Evolutionary conservation across 2,329 filamentous ascomycete species (phyloP), one percentile per base, ranked within the genome.

Genomic region (Tothia fuscella): DNA sequence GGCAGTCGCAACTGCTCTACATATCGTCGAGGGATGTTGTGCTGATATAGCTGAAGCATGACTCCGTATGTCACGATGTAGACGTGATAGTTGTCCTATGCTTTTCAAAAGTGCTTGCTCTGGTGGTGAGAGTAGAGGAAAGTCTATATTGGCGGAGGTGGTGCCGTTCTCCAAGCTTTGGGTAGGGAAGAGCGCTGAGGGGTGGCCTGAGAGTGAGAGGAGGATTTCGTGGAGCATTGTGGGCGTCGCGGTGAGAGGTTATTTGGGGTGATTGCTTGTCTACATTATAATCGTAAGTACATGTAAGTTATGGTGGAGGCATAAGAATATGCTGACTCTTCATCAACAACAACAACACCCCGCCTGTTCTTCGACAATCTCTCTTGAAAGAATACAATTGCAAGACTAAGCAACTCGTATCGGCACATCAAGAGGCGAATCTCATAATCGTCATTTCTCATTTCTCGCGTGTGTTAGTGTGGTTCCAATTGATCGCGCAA

Each of bases 141-240:
- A 63, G 46, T 65, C 58, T 48, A 63, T 51, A 46, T 41, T 29
- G 47, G 43, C 41, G 43, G 53, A 52, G 67, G 61, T 53, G 62
- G 55, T 52, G 62, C 7, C 19, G 22, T 9, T 24, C 10, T 44
- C 21, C n/a, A n/a, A n/a, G 20, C 24, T 28, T 10, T 46, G 7
- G 20, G 16, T 49, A 59, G 74, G 73, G 66, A 95, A 82, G 57
- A 96, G 76, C 51, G 87, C 82, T 49, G 89, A 95, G 49, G 84
- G 82, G 65, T 96, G 85, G 51, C 91, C 89, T 54, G 88, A 93
- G 63, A 96, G 79, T 61, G 88, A 89, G 63, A 98, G 80, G 63
- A 96, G 78, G 67, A 98, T 86, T 71, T 98, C 91, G 75, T 96
- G 91, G 61, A 98, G 83, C 91, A 98, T 98, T 43, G 19, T 16